phyloP scores from a whole-genome alignment of 2,329 filamentous ascomycete genomes.

The Neonectria hederae region DNA sequence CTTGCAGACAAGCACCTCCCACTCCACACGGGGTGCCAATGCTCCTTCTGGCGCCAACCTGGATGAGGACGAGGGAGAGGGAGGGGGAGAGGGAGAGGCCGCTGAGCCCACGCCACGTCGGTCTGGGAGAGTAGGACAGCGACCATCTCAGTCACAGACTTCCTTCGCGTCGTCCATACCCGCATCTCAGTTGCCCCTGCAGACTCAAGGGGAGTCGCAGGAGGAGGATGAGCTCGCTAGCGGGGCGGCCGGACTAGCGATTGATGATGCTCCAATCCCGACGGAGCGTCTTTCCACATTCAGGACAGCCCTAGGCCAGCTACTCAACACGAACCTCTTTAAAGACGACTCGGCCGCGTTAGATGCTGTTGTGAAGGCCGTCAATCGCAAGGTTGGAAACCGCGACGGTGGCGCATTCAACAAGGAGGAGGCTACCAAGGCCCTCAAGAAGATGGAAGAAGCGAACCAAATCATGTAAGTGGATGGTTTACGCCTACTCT shows the following conservation, averaged over 20 bases:
- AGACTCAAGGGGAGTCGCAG: constrained; percentile 54
- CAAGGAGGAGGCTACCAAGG: constrained; percentile 77
- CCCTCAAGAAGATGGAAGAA: constrained; percentile 81
- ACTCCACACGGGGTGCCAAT: constrained; percentile 34
- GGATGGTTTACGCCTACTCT: not conserved
- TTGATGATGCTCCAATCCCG: constrained; percentile 62
- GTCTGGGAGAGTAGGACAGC: constrained; percentile 52
- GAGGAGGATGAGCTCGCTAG: constrained; percentile 58
- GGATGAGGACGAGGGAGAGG: constrained; percentile 55
- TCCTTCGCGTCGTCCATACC: constrained; percentile 85
- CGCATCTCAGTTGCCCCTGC: constrained; percentile 71
- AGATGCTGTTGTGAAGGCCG: constrained; percentile 76
- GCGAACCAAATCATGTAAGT: constrained; percentile 93
- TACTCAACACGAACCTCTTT: constrained; percentile 86
- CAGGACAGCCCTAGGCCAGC: constrained; percentile 80
- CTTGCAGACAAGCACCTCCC: constrained; percentile 34
- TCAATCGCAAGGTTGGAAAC: constrained; percentile 75
- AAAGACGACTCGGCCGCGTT: constrained; percentile 84
- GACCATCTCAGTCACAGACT: constrained; percentile 56
- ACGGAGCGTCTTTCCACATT: constrained; percentile 75
- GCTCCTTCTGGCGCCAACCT: constrained; percentile 41
- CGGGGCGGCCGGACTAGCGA: constrained; percentile 53
- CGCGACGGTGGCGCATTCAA: constrained; percentile 69
- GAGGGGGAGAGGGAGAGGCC: constrained; percentile 35
- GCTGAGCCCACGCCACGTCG: constrained; percentile 52